These are phyloP conservation scores for Plantago coronopus DNA, from an alignment of 305 asterid genomes.

Conservation along the genomic window DNA sequence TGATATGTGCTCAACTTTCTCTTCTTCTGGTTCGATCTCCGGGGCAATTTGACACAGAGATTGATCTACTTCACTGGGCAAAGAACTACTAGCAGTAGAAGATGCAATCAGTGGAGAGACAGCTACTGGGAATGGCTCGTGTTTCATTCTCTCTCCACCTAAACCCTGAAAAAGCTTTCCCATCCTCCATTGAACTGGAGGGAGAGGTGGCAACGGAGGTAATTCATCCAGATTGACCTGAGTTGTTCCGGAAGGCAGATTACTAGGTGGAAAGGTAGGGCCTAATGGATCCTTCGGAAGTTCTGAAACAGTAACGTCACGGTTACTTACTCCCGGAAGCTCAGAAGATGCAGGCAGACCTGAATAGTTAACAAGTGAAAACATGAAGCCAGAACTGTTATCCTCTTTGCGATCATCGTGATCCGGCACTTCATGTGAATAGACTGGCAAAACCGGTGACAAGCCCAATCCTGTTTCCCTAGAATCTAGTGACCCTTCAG, in stretches of 20 bases:
- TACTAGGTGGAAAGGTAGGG: slow-evolving; percentile 34
- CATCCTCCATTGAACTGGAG: slow-evolving; percentile 93
- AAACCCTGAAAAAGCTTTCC: slow-evolving; percentile 51
- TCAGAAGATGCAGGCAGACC: slow-evolving; percentile 32
- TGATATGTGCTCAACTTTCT: slow-evolving; percentile 18
- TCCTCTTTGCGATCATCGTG: slow-evolving; percentile 30
- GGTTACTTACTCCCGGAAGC: slow-evolving; percentile 29
- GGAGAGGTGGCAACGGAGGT: slow-evolving; percentile 98
- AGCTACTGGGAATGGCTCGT: slow-evolving; percentile 25
- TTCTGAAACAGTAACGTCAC: slow-evolving; percentile 24
- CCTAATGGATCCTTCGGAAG: slow-evolving; percentile 25
- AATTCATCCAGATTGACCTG: slow-evolving; percentile 46
- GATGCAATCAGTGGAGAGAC: slow-evolving; percentile 28
- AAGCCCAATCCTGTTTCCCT: slow-evolving; percentile 31
- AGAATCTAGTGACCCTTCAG: slow-evolving; percentile 28
- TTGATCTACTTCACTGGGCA: slow-evolving; percentile 22
- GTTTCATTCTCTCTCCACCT: slow-evolving; percentile 33
- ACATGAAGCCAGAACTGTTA: slow-evolving; percentile 20
- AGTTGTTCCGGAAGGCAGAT: slow-evolving; percentile 34
- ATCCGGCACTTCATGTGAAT: slow-evolving; percentile 30
- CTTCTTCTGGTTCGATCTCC: slow-evolving; percentile 24
- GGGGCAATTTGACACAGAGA: slow-evolving; percentile 24
- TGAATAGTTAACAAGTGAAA: slow-evolving; percentile 21
- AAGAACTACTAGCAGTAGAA: slow-evolving; percentile 10
- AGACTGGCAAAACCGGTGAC: slow-evolving; percentile 25